phyloP scores from a whole-genome alignment of 495 filamentous ascomycete genomes.

The Neohortaea acidophila region DNA sequence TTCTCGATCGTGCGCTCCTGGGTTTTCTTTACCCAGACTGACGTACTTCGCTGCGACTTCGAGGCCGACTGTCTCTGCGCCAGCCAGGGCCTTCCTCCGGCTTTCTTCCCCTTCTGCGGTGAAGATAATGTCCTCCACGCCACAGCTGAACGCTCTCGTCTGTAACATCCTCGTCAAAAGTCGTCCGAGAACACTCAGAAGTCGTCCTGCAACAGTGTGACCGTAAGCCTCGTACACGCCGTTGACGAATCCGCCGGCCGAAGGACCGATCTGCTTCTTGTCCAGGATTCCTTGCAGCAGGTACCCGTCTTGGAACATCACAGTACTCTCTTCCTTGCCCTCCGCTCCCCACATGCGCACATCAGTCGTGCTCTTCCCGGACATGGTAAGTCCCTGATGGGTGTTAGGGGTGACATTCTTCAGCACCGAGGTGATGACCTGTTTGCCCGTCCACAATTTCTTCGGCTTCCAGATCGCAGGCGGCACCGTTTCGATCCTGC shows the following conservation, averaged over 20 bases:
- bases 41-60: conserved; percentile 84
- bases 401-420: conserved; percentile 70
- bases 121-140: conserved; percentile 86
- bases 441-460: conserved; percentile 91
- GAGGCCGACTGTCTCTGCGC: conserved; percentile 57
- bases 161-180: conserved; percentile 78
- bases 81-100: conserved; percentile 53
- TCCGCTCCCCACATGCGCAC: conserved; percentile 52
- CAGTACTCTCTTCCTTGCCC: conserved; percentile 41
- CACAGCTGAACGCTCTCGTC: conserved; percentile 91
- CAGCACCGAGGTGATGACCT: conserved; percentile 83
- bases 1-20: conserved; percentile 46
- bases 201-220: conserved; percentile 63
- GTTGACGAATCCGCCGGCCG: conserved; percentile 75
- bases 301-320: conserved; percentile 75
- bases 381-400: conserved; percentile 64
- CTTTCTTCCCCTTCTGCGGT: conserved; percentile 63
- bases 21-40: conserved; percentile 52
- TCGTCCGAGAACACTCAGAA: conserved; percentile 77
- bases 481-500: conserved; percentile 57
- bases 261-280: conserved; percentile 87
- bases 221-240: conserved; percentile 88
- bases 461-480: conserved; percentile 74
- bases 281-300: conserved; percentile 84
- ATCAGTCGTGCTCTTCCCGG: conserved; percentile 59